Base-by-base conservation (phyloP, 177 flowering plant genomes). In the Vitis hybrid region DNA sequence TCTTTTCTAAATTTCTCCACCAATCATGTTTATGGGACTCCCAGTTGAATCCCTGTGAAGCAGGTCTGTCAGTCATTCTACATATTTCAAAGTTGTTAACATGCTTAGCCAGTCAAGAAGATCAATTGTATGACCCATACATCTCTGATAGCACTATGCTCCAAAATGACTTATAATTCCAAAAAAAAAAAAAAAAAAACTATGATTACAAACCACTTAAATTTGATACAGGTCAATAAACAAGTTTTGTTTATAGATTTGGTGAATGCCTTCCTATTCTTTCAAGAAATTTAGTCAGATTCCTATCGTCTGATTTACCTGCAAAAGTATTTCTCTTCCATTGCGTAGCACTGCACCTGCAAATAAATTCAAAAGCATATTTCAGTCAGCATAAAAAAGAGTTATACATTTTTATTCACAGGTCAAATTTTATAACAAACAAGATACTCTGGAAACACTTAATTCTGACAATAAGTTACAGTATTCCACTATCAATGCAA, bases 21-120 rank as follows among this genome's bases (percentile, higher is more conserved):
- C 98, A 94, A 70, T 88, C 88, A 80, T 88, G 72, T 76, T 94
- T 92, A 63, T 90, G 92, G 62, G 98, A 94, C 71, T 92, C 98
- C 98, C 98, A 94, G 77, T 92, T 92, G 74, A 88, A 94, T 73
- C 88, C 98, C 98, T 94, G 84, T 64, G 53, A 61, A 70, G 67
- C 73, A 73, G 46, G 53, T 63, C 46, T 60, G 14, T 14, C 56
- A 61, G 70, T 59, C 58, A 67, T 65, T 35, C 24, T 20, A 58
- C 13, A 24, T 35, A 1, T n/a, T 67, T 35, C 21, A 18, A 12
- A 58, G 3, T 50, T 50, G 55, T 58, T 20, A 20, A 30, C 13
- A 55, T 17, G 20, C 56, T 64, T 21, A 12, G 14, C 5, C 30
- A 51, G 12, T 11, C 41, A 20, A 60, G 18, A 61, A 27, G 3